These are phyloP conservation scores for Myxozyma vanderwaltii DNA, from an alignment of 805 yeast genomes.

Conservation along the genomic window DNA sequence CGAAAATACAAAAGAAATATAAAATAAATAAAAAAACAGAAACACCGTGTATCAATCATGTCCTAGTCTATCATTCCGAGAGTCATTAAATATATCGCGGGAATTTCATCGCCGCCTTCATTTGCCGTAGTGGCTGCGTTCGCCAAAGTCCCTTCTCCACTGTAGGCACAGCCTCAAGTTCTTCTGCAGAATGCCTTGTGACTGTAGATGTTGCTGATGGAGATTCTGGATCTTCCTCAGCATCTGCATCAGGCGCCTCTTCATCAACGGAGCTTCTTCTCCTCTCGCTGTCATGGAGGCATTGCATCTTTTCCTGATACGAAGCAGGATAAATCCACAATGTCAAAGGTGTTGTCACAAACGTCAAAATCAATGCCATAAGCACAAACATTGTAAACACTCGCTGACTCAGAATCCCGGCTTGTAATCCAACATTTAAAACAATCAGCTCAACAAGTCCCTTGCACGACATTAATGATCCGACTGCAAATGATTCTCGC, in stretches of 20 bases:
- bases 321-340: conserved; percentile 56
- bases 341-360: conserved; percentile 77
- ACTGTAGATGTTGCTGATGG: not conserved
- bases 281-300: conserved; percentile 6
- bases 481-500: conserved; percentile 77
- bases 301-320: conserved; percentile 15
- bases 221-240: not conserved
- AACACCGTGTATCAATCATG: not conserved
- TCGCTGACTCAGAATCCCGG: conserved; percentile 64
- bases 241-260: not conserved
- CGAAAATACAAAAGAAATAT: not conserved
- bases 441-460: conserved; percentile 48
- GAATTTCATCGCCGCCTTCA: conserved; percentile 9
- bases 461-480: conserved; percentile 82
- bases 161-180: not conserved
- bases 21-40: not conserved
- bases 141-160: not conserved
- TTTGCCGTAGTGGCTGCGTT: conserved; percentile 7
- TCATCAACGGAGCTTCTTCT: conserved; percentile 1
- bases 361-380: conserved; percentile 79
- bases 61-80: not conserved
- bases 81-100: conserved; percentile 9
- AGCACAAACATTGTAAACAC: conserved; percentile 79
- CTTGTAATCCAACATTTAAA: conserved; percentile 56
- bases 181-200: conserved; percentile 1